Percentiles rank a stretch among this genome's conserved stretches.
Conservation (phyloP, 495 filamentous ascomycete species). For the Aspergillus saccharolyticus region DNA sequence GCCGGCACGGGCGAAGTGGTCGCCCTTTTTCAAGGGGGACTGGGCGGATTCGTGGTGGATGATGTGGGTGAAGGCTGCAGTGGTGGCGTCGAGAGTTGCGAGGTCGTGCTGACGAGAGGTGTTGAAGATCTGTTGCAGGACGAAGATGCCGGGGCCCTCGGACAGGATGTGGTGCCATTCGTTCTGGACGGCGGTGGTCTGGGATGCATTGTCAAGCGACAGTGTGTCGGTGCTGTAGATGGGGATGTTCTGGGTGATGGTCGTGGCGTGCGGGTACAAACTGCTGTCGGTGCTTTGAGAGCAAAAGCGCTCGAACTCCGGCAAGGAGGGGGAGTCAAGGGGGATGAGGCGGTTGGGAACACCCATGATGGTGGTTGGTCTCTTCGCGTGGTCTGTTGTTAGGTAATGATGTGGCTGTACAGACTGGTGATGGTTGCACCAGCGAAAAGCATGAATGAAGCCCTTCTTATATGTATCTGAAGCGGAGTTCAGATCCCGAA, state of each 20-base stretch:
- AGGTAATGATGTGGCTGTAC: neutral
- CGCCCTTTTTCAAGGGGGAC: constrained; percentile 33
- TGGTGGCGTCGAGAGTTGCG: constrained; percentile 32
- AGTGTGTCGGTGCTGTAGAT: constrained; percentile 43
- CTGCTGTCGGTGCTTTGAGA: constrained; percentile 27
- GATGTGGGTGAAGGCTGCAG: constrained; percentile 41
- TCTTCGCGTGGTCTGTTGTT: neutral
- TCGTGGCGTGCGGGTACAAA: constrained; percentile 40
- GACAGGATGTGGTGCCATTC: constrained; percentile 53
- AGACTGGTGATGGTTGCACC: neutral
- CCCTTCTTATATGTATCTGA: neutral
- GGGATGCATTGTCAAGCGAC: constrained; percentile 15
- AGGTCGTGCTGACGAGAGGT: constrained; percentile 12
- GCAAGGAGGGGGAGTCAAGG: constrained; percentile 17
- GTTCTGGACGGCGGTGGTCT: constrained; percentile 38
- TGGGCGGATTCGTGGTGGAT: constrained; percentile 31
- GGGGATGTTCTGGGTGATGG: constrained; percentile 44
- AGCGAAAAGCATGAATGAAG: too few species aligned
- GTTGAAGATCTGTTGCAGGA: constrained; percentile 43
- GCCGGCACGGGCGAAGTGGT: constrained; percentile 48
- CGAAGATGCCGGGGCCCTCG: constrained; percentile 48
- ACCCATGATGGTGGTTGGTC: constrained; percentile 15
- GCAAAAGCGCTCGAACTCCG: constrained; percentile 41
- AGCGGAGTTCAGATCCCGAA: neutral
- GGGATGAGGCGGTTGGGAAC: constrained; percentile 24